Percentiles rank a stretch among this genome's conserved stretches.
Evolutionary conservation across 1,284 basidiomycete genomes (phyloP).

Genomic region (Naganishia sp.): DNA sequence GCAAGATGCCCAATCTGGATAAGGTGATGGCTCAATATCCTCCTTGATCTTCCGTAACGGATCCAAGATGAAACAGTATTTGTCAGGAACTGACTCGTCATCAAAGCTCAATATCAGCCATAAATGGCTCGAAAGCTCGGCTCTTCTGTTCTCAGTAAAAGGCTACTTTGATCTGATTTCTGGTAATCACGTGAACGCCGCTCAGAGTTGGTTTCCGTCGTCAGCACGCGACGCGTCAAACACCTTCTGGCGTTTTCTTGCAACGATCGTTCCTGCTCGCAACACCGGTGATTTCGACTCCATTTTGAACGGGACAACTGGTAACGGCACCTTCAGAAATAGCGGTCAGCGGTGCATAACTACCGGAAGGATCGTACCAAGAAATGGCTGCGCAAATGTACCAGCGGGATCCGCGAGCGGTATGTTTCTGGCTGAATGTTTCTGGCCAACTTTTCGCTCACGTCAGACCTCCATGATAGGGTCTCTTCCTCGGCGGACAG

Average conservation of each 20-base stretch:
- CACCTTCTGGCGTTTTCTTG: constrained; percentile 4
- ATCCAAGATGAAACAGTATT: no score
- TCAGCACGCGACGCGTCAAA: no score
- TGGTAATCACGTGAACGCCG: no score
- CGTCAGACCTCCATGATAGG: constrained; percentile 47
- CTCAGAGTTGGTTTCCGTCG: no score
- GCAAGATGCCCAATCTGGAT: not conserved
- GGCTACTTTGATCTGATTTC: no score
- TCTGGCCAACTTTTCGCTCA: not conserved
- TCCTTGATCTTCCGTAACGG: not conserved
- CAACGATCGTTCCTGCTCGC: not conserved
- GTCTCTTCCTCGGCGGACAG: constrained; percentile 90
- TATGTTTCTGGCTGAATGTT: constrained; percentile 37
- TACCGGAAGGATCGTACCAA: not conserved
- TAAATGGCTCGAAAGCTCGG: no score
- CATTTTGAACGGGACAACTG: no score
- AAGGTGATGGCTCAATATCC: not conserved
- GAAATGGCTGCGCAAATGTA: constrained; percentile 54
- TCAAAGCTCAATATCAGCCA: no score
- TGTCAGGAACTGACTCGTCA: no score
- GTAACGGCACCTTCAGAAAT: not conserved
- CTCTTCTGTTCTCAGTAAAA: no score
- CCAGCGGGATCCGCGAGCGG: constrained; percentile 54
- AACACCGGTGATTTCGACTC: no score
- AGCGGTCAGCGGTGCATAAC: not conserved